phyloP scores from a whole-genome alignment of 2,329 filamentous ascomycete species.

The Pyrenophora teres region DNA sequence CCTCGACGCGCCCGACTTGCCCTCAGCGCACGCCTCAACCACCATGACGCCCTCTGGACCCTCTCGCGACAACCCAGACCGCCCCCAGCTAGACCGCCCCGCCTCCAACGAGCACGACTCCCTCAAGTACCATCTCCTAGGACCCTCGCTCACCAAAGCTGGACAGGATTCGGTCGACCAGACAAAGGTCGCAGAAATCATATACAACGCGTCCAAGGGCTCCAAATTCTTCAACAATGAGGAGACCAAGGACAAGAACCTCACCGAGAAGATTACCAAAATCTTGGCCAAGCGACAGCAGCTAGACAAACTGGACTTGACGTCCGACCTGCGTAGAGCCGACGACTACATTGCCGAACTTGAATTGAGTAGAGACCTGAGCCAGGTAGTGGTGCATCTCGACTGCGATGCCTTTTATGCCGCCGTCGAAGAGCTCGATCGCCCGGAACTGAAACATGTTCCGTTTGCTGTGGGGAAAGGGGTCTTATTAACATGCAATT shows the following conservation, averaged over 20 bases:
- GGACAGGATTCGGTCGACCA: conserved; percentile 95
- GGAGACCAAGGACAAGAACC: conserved; percentile 75
- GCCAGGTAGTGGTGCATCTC: conserved; percentile 84
- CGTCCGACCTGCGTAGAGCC: conserved; percentile 72
- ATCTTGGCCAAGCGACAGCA: conserved; percentile 76
- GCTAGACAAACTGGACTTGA: conserved; percentile 76
- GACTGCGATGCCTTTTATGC: conserved; percentile 99
- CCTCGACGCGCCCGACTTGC: conserved; percentile 18
- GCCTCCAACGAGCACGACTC: conserved; percentile 59
- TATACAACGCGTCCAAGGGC: conserved; percentile 95
- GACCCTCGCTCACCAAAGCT: conserved; percentile 89
- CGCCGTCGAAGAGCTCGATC: conserved; percentile 76
- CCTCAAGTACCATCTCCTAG: conserved; percentile 86
- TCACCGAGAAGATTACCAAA: conserved; percentile 83
- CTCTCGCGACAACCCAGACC: conserved; percentile 7
- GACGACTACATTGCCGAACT: conserved; percentile 82
- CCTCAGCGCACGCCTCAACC: conserved; percentile 12
- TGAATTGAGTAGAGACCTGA: conserved; percentile 77
- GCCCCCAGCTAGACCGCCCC: conserved; percentile 23
- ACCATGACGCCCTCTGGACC: conserved; percentile 15
- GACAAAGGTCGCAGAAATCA: conserved; percentile 90
- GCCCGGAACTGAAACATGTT: conserved; percentile 80
- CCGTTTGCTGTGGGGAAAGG: conserved; percentile 89
- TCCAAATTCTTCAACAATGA: conserved; percentile 96
- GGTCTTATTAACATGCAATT: conserved; percentile 78